These are phyloP conservation scores for Coffea eugenioides DNA, from an alignment of 257 asterid species.

Conservation along the genomic window DNA sequence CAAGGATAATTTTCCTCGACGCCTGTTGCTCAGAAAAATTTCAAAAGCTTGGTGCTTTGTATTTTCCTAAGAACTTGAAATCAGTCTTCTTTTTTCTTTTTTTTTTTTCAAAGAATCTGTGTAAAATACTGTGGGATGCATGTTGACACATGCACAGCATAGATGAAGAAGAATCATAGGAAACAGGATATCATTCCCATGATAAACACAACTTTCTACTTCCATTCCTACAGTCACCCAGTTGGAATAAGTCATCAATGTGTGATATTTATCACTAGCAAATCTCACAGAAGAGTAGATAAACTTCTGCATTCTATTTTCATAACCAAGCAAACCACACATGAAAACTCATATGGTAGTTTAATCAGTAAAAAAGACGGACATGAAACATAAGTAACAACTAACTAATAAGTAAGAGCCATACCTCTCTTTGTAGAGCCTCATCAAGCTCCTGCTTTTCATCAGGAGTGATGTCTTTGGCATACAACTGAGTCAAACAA, in stretches of 20 bases:
- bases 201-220: neutral
- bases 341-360: neutral
- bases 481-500: slow-evolving; percentile 48
- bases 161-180: neutral
- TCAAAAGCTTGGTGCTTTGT: neutral
- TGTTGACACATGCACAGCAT: neutral
- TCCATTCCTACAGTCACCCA: neutral
- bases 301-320: neutral
- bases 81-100: neutral
- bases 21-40: too few relatives aligned
- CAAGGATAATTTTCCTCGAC: neutral
- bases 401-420: neutral
- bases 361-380: neutral
- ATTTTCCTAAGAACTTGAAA: neutral
- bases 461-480: slow-evolving; percentile 47
- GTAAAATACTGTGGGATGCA: neutral
- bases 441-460: slow-evolving; percentile 53
- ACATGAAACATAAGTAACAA: slow-evolving; percentile 6
- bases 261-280: neutral
- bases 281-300: neutral
- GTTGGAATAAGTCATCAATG: neutral
- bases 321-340: neutral
- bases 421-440: slow-evolving; percentile 53
- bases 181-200: slow-evolving; percentile 1
- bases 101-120: neutral